These are phyloP conservation scores for Solanum sejunctum DNA, from an alignment of 257 asterid genomes.

Conservation along the genomic window DNA sequence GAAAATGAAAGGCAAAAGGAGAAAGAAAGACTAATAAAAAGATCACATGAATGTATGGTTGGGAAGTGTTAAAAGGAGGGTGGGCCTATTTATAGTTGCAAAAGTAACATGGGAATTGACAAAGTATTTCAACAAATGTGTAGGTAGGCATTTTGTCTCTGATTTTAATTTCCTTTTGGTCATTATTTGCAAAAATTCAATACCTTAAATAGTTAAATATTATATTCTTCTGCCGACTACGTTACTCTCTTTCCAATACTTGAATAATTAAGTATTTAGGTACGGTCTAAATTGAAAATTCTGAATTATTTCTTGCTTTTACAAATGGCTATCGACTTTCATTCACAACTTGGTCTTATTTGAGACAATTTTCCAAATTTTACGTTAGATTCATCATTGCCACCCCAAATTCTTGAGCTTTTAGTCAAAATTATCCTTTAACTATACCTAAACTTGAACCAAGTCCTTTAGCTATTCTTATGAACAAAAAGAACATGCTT, in stretches of 20 bases:
- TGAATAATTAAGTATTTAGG: conserved; percentile 13
- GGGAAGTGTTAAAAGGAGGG: conserved; percentile 10
- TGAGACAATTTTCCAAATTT: background rate
- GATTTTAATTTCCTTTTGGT: background rate
- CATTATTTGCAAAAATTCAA: background rate
- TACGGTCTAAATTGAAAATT: background rate
- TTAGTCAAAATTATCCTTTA: background rate
- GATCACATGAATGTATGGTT: background rate
- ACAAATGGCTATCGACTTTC: background rate
- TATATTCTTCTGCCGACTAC: conserved; percentile 40
- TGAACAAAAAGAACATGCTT: background rate
- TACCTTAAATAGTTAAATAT: background rate
- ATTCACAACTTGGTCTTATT: background rate
- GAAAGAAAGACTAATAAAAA: background rate
- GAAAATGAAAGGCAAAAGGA: background rate
- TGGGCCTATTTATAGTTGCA: conserved; percentile 34
- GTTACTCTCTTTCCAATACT: conserved; percentile 19
- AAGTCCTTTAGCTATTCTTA: background rate
- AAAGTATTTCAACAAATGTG: background rate
- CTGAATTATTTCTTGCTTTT: background rate
- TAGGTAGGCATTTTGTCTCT: background rate
- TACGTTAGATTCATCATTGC: background rate
- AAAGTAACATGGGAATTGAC: conserved; percentile 21
- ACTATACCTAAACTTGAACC: background rate
- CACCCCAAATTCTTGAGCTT: background rate